Evolutionary conservation across 163 green algal species (phyloP), one percentile per base, ranked within the genome.

Genomic region (Volvox carteri): DNA sequence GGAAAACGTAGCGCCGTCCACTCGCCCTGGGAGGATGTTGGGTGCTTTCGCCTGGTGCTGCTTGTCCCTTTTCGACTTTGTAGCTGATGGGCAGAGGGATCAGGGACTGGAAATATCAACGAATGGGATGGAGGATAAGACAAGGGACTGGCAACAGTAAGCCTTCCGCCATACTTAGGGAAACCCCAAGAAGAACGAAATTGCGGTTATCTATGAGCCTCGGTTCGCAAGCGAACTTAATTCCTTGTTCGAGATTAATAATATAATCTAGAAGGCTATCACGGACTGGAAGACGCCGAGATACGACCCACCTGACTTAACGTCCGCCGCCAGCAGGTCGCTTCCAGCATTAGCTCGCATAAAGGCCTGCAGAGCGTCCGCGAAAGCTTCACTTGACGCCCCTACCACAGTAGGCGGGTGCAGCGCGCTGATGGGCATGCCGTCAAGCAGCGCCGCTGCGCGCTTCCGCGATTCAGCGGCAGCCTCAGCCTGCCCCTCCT

Each of bases 311-410:
- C 62, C 62, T 44, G 2, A 5, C 62, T 37, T 33, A 12, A 6
- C 42, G 23, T 39, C 44, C 54, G 28, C 54, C 62, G 67, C 50
- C 44, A 62, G 54, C 50, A 95, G 81, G 50, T 90, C 60, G 25
- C 76, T 89, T 25, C 95, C 94, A 4, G 90, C 91, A 88, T 96
- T 94, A 46, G 67, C 25, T 18, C 52, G 39, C 35, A 93, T 37
- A 87, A 93, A 97, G 4, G 76, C 39, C n/a, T 67, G 87, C 21
- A 98, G 85, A 4, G 87, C 79, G 77, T 98, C 95, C 12, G 86
- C 86, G 86, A 98, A 97, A n/a, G 89, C 88, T 88, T 98, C 96
- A 0, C 90, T 95, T 0, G 92, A 93, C 19, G 95, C 92, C 14
- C 96, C 96, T 44, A 97, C 86, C 33, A 93, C 90, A 6, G 92